Evolutionary conservation across 306 rosid species (phyloP).

Genomic region (Prunus mongolica): DNA sequence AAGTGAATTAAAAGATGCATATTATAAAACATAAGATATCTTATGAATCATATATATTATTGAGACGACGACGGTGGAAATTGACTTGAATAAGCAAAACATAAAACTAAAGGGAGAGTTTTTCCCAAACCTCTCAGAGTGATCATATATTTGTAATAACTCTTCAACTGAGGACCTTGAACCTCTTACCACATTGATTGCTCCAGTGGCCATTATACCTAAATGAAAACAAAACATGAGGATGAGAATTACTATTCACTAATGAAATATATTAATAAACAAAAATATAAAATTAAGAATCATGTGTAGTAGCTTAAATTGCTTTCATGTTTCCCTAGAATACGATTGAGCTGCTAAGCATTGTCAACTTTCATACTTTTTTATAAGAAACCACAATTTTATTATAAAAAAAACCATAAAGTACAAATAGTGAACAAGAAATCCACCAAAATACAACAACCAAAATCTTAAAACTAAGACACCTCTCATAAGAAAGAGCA

Average conservation of each 20-base stretch:
- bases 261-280: background rate
- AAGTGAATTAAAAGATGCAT: slow-evolving; percentile 4
- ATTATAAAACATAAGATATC: background rate
- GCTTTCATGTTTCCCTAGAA: too few species aligned
- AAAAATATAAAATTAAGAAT: background rate
- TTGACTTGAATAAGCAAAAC: slow-evolving; percentile 10
- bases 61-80: background rate
- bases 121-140: slow-evolving; percentile 74
- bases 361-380: too few species aligned
- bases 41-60: background rate
- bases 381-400: too few species aligned
- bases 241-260: slow-evolving; percentile 8
- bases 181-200: slow-evolving; percentile 92
- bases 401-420: too few species aligned
- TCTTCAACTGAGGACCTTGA: slow-evolving; percentile 88
- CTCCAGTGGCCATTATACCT: slow-evolving; percentile 96
- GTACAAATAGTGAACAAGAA: too few species aligned
- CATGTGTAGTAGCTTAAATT: too few species aligned
- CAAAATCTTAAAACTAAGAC: too few species aligned
- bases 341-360: too few species aligned
- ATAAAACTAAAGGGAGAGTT: background rate
- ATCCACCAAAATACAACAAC: too few species aligned
- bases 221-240: slow-evolving; percentile 28
- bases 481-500: too few species aligned
- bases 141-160: slow-evolving; percentile 71